Evolutionary conservation across 208 protist genomes (phyloP).

Genomic region (Trypanosoma melophagium): DNA sequence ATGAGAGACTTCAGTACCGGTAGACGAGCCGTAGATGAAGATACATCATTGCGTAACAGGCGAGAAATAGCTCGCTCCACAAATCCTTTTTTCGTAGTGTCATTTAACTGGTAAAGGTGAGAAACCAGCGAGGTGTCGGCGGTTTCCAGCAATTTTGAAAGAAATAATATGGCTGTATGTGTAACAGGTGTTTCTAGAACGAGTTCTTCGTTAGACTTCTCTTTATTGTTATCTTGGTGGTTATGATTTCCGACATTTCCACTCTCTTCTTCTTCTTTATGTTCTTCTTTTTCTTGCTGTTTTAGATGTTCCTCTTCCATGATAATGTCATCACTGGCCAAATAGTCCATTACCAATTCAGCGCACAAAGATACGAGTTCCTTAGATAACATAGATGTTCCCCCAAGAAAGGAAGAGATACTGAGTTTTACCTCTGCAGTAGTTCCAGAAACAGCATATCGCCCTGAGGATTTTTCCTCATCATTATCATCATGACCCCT

Average conservation of each 20-base stretch:
- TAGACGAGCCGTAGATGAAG: neutral
- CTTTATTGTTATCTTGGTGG: neutral
- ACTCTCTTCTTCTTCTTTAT: neutral
- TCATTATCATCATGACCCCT: neutral
- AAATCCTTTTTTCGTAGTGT: constrained; percentile 23
- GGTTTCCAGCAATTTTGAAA: constrained; percentile 18
- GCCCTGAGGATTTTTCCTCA: neutral
- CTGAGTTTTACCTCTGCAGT: constrained; percentile 18
- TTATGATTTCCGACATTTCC: neutral
- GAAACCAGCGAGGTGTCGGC: constrained; percentile 17
- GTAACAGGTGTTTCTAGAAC: constrained; percentile 31
- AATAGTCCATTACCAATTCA: constrained; percentile 24
- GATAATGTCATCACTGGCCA: constrained; percentile 18
- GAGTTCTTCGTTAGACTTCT: neutral
- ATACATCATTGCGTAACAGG: constrained; percentile 24
- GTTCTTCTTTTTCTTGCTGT: neutral
- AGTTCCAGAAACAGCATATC: neutral
- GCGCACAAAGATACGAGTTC: constrained; percentile 11
- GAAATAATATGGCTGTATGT: constrained; percentile 19
- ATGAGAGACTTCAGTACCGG: constrained; percentile 21
- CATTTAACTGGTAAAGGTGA: constrained; percentile 23
- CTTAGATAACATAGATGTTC: constrained; percentile 12
- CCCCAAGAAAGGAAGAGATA: constrained; percentile 16
- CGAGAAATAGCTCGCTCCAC: constrained; percentile 22
- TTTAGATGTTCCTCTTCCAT: neutral